Conservation (phyloP, 495 filamentous ascomycete species). For the Xylaria cubensis region DNA sequence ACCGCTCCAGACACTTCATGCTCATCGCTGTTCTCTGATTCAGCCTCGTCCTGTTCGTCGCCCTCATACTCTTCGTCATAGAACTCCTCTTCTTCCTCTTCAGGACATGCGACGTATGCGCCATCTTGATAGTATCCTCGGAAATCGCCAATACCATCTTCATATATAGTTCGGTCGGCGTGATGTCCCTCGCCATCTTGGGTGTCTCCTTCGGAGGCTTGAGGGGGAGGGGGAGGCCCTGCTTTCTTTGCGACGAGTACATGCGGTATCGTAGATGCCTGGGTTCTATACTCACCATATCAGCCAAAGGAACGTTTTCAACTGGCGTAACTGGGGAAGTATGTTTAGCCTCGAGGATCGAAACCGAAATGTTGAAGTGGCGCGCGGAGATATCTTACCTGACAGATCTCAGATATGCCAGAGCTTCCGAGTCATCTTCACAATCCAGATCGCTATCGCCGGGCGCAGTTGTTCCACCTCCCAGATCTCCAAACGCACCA, state of each 20-base stretch:
- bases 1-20: conserved; percentile 31
- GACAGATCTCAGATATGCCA: conserved; percentile 81
- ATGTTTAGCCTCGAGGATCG: conserved; percentile 29
- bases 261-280: conserved; percentile 73
- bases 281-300: conserved; percentile 64
- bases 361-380: conserved; percentile 22
- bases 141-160: conserved; percentile 52
- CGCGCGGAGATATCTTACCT: conserved; percentile 63
- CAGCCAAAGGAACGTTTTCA: conserved; percentile 18
- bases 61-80: conserved; percentile 29
- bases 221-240: conserved; percentile 52
- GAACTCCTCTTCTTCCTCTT: conserved; percentile 34
- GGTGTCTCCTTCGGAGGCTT: conserved; percentile 29
- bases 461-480: conserved; percentile 49
- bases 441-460: conserved; percentile 60
- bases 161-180: conserved; percentile 51
- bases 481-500: conserved; percentile 77
- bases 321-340: conserved; percentile 19
- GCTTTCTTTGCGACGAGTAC: conserved; percentile 64
- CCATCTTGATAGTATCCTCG: conserved; percentile 73
- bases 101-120: conserved; percentile 67
- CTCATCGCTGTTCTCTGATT: conserved; percentile 29
- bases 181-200: conserved; percentile 38
- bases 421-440: conserved; percentile 65
- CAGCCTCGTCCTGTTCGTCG: conserved; percentile 27